A percentile compares a stretch with the other conserved stretches of the same genome.
Evolutionary conservation across 306 rosid genomes (phyloP).

Genomic region (Dalbergia cochinchinensis): DNA sequence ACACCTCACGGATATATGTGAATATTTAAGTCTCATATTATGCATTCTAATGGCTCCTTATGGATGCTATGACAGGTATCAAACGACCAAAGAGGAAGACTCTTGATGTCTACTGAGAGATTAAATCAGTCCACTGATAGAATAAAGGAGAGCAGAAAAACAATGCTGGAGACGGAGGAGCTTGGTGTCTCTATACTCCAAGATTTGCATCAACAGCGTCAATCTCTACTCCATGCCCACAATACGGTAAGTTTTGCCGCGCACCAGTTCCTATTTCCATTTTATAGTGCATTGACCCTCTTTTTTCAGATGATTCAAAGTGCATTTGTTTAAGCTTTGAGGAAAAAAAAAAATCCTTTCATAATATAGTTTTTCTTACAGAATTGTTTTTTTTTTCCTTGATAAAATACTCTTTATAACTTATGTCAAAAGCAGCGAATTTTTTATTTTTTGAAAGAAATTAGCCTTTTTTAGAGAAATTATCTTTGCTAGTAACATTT

Average conservation of each 20-base stretch:
- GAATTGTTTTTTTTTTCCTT: too few species aligned
- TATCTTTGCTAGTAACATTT: too few species aligned
- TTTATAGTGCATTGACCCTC: background rate
- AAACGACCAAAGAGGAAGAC: conserved; percentile 65
- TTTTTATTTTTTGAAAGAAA: too few species aligned
- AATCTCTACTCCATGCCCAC: conserved; percentile 67
- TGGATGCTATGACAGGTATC: conserved; percentile 56
- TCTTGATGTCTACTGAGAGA: conserved; percentile 65
- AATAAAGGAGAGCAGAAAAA: conserved; percentile 64
- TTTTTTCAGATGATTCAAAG: background rate
- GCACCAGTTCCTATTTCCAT: background rate
- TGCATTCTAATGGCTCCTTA: conserved; percentile 21
- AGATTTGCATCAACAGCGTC: conserved; percentile 73
- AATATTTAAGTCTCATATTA: background rate
- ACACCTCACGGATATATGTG: background rate
- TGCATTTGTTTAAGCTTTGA: too few species aligned
- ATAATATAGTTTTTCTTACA: too few species aligned
- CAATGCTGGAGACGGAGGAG: conserved; percentile 71
- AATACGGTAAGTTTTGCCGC: conserved; percentile 44
- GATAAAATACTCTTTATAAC: too few species aligned
- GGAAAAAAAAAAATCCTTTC: too few species aligned
- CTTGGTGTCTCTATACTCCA: conserved; percentile 73
- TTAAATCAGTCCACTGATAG: conserved; percentile 67
- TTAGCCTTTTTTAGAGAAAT: too few species aligned
- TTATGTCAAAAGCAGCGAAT: too few species aligned